Evolutionary conservation across 75 land plant genomes (phyloP).

Genomic region (Pinus tabuliformis): DNA sequence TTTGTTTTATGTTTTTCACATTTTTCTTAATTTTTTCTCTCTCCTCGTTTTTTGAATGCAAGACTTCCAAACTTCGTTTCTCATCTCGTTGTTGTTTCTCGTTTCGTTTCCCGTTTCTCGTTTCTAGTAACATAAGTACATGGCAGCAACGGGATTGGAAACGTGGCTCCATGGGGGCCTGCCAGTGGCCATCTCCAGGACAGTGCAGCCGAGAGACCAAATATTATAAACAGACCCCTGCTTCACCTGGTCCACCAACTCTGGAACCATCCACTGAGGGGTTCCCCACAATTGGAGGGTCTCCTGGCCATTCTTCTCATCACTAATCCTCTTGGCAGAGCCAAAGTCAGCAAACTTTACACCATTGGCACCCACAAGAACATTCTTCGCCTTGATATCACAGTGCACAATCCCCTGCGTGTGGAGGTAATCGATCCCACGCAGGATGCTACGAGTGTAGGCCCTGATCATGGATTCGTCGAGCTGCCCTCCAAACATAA

Average conservation of each 20-base stretch:
- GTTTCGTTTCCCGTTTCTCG: no score
- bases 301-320: conserved; percentile 4
- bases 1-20: no score
- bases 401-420: conserved; percentile 52
- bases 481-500: conserved; percentile 37
- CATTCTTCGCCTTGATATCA: conserved; percentile 62
- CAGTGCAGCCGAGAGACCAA: conserved; percentile 36
- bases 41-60: no score
- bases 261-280: conserved; percentile 59
- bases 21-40: no score
- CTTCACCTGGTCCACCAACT: conserved; percentile 27
- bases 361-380: conserved; percentile 22
- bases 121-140: no score
- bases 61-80: no score
- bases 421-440: conserved; percentile 42
- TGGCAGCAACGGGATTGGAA: conserved; percentile 14
- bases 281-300: conserved; percentile 18
- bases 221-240: conserved; percentile 34
- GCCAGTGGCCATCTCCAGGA: conserved; percentile 51
- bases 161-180: conserved; percentile 29
- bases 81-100: no score
- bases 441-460: conserved; percentile 29
- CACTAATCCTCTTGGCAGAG: conserved; percentile 33
- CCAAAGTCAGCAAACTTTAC: conserved; percentile 67
- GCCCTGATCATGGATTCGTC: conserved; percentile 29